These are phyloP conservation scores for Chlamydomonas eustigma DNA, from an alignment of 139 green algal genomes.

Conservation along the genomic window DNA sequence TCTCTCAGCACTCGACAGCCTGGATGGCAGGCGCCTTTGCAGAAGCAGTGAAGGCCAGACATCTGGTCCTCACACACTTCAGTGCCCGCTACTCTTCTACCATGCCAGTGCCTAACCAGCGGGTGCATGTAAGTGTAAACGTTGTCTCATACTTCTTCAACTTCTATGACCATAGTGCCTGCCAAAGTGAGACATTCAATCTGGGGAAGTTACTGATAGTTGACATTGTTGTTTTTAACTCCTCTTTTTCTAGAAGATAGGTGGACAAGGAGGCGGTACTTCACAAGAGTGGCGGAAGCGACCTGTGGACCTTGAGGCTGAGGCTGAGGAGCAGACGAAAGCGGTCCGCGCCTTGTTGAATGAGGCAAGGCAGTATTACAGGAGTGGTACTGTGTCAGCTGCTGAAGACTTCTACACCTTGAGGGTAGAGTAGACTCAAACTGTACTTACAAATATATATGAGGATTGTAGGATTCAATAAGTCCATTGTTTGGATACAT, in stretches of 20 bases:
- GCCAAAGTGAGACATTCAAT: no score
- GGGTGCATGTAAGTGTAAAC: no score
- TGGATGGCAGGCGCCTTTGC: conserved; percentile 88
- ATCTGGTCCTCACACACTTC: conserved; percentile 94
- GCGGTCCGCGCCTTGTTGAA: background rate
- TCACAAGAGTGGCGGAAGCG: background rate
- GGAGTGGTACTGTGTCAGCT: background rate
- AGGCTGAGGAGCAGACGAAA: background rate
- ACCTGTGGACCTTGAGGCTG: background rate
- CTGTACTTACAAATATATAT: no score
- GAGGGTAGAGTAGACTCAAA: background rate
- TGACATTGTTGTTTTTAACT: no score
- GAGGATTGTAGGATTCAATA: no score
- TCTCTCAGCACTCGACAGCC: conserved; percentile 86
- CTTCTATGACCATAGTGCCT: no score
- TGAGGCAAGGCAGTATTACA: background rate
- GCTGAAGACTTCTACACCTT: background rate
- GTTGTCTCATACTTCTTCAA: no score
- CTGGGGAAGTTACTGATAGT: no score
- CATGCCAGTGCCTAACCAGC: no score
- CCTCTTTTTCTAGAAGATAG: no score
- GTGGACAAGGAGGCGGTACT: background rate
- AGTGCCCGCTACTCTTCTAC: conserved; percentile 56
- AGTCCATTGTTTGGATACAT: no score
- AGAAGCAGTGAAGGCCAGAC: conserved; percentile 50